A percentile compares a stretch with the other conserved stretches of the same genome.
Evolutionary conservation across 139 green algal species (phyloP).

Genomic region (Micromonas pusilla): DNA sequence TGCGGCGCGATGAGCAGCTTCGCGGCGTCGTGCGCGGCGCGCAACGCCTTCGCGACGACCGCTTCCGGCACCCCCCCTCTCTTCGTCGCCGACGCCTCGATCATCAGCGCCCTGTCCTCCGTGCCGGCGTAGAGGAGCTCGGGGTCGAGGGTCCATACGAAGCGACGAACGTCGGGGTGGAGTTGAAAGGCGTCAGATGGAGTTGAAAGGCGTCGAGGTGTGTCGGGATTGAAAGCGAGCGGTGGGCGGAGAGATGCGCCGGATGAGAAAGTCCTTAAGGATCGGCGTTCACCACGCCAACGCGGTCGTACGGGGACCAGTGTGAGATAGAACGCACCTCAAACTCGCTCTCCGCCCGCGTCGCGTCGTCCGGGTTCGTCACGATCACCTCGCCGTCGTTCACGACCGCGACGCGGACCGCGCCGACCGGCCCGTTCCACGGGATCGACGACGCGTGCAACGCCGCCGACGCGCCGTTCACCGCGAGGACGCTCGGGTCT

Average conservation of each 20-base stretch:
- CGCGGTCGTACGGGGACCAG: too few relatives aligned
- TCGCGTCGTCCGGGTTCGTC: slow-evolving; percentile 1
- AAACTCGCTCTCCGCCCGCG: slow-evolving; percentile 25
- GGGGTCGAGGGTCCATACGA: too few relatives aligned
- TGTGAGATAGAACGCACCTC: too few relatives aligned
- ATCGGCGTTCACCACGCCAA: too few relatives aligned
- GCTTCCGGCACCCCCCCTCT: slow-evolving; percentile 24
- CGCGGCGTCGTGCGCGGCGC: slow-evolving; percentile 33
- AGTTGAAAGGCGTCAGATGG: too few relatives aligned
- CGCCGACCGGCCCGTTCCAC: slow-evolving; percentile 59
- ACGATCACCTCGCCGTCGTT: slow-evolving; percentile 25
- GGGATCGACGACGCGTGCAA: slow-evolving; percentile 55
- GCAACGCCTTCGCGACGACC: slow-evolving; percentile 35
- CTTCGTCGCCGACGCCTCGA: slow-evolving; percentile 46
- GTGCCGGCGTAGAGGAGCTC: slow-evolving; percentile 50
- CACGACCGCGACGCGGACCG: slow-evolving; percentile 35
- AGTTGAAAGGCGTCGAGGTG: too few relatives aligned
- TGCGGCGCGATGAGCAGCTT: slow-evolving; percentile 31
- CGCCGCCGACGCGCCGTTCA: slow-evolving; percentile 68
- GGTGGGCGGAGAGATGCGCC: too few relatives aligned
- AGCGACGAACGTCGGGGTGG: too few relatives aligned
- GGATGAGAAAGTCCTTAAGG: too few relatives aligned
- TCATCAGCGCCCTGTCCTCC: slow-evolving; percentile 41
- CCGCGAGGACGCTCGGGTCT: slow-evolving; percentile 56
- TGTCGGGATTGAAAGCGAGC: too few relatives aligned